Evolutionary conservation across 1,139 yeast species (phyloP).

Genomic region (Geotrichum aggregatum): DNA sequence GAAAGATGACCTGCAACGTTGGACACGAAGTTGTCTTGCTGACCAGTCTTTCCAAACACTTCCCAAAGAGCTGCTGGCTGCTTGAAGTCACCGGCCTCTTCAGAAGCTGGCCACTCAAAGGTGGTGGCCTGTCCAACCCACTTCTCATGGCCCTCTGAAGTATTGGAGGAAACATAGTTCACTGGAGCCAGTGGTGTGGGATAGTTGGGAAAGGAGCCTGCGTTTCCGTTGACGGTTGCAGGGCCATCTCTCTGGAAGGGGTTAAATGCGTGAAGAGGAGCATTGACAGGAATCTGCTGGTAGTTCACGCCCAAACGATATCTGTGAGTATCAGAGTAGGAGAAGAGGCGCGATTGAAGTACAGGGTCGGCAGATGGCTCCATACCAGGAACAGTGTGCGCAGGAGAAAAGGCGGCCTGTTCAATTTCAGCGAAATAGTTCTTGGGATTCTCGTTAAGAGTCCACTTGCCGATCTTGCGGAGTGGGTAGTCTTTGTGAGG

Average conservation of each 20-base stretch:
- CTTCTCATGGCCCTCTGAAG: conserved; percentile 67
- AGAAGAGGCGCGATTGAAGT: conserved; percentile 75
- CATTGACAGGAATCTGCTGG: conserved; percentile 70
- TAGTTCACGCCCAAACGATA: conserved; percentile 68
- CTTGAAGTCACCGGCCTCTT: conserved; percentile 60
- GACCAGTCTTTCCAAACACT: conserved; percentile 60
- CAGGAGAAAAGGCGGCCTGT: conserved; percentile 78
- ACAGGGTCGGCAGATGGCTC: conserved; percentile 87
- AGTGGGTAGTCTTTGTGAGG: conserved; percentile 73
- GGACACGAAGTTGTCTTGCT: conserved; percentile 77
- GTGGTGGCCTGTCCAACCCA: conserved; percentile 88
- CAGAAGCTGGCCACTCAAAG: conserved; percentile 68
- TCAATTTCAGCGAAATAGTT: conserved; percentile 80
- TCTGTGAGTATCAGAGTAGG: conserved; percentile 78
- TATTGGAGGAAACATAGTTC: conserved; percentile 43
- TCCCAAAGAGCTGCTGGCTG: conserved; percentile 70
- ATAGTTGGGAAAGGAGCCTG: conserved; percentile 75
- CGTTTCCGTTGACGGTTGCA: conserved; percentile 71
- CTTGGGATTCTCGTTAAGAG: conserved; percentile 66
- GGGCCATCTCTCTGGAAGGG: conserved; percentile 75
- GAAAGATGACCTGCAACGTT: conserved; percentile 74
- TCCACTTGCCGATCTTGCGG: conserved; percentile 67
- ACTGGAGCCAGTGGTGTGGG: conserved; percentile 47
- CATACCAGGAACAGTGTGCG: conserved; percentile 79
- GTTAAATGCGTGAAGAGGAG: conserved; percentile 41